phyloP scores from a whole-genome alignment of 768 basidiomycete genomes.

The Tremella yokohamensis region DNA sequence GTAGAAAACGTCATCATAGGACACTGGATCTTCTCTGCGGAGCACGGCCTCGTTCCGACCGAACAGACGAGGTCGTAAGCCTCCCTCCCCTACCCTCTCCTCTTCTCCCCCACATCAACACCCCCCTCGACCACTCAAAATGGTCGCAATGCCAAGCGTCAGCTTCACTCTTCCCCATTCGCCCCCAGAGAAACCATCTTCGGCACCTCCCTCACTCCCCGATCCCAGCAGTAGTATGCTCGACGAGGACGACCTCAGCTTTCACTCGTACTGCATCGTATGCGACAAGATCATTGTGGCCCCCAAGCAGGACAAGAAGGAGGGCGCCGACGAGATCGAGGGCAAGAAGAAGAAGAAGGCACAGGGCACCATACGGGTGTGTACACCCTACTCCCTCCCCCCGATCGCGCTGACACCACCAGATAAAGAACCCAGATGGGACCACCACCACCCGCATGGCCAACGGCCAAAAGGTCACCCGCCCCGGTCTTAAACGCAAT shows the following conservation, averaged over 20 bases:
- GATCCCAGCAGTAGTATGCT: background rate
- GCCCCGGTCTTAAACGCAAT: slow-evolving; percentile 33
- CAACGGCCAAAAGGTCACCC: slow-evolving; percentile 36
- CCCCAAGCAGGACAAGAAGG: slow-evolving; percentile 22
- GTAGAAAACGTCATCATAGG: too few species aligned
- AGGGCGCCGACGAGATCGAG: slow-evolving; percentile 1
- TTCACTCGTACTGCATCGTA: slow-evolving; percentile 42
- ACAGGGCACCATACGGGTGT: slow-evolving; percentile 36
- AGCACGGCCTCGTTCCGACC: too few species aligned
- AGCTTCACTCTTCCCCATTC: background rate
- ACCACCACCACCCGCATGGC: slow-evolving; percentile 41
- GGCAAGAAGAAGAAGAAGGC: slow-evolving; percentile 26
- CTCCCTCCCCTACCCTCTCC: too few species aligned
- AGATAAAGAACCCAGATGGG: slow-evolving; percentile 44
- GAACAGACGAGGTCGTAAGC: too few species aligned
- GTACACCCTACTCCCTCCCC: slow-evolving; percentile 5
- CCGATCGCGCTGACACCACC: background rate
- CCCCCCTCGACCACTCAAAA: too few species aligned
- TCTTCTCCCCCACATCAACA: too few species aligned
- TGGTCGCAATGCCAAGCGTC: background rate
- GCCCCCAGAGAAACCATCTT: background rate
- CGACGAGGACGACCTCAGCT: slow-evolving; percentile 21
- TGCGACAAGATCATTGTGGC: slow-evolving; percentile 39
- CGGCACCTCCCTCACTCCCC: background rate
- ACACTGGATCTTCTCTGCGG: too few species aligned